phyloP scores from a whole-genome alignment of 306 rosid species.

The Trichosanthes cucumerina region DNA sequence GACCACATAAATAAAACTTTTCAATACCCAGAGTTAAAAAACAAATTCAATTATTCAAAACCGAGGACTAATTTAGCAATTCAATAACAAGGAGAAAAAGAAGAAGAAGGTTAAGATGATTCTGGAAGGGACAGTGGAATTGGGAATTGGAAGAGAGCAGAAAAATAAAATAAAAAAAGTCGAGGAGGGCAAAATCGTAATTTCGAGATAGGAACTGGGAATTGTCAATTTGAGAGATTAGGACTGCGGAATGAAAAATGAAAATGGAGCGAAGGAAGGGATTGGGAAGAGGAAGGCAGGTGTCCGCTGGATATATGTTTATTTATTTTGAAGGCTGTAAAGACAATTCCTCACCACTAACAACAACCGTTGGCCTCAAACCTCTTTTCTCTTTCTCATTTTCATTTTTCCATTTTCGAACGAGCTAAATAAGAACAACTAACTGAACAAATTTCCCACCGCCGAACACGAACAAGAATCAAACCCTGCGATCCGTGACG shows the following conservation, averaged over 20 bases:
- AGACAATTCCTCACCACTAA: conserved; percentile 33
- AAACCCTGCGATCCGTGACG: background rate
- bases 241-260: conserved; percentile 30
- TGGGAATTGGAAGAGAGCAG: background rate
- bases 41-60: background rate
- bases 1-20: too few species aligned
- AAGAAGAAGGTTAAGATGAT: background rate
- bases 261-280: conserved; percentile 18
- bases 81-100: background rate
- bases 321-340: conserved; percentile 10
- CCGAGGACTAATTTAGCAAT: background rate
- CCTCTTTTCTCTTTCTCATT: background rate
- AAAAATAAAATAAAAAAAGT: background rate
- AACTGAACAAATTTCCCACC: background rate
- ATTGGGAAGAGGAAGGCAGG: conserved; percentile 16
- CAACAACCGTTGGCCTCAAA: conserved; percentile 37
- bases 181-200: conserved; percentile 23
- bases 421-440: background rate
- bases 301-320: conserved; percentile 19
- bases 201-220: background rate
- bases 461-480: background rate
- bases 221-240: background rate
- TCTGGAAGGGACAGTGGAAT: background rate
- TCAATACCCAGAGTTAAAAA: too few species aligned
- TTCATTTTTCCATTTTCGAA: background rate